Evolutionary conservation across 1,284 basidiomycete genomes (phyloP), one percentile per base, ranked within the genome.

Genomic region (Cryptococcus jaspeensis): DNA sequence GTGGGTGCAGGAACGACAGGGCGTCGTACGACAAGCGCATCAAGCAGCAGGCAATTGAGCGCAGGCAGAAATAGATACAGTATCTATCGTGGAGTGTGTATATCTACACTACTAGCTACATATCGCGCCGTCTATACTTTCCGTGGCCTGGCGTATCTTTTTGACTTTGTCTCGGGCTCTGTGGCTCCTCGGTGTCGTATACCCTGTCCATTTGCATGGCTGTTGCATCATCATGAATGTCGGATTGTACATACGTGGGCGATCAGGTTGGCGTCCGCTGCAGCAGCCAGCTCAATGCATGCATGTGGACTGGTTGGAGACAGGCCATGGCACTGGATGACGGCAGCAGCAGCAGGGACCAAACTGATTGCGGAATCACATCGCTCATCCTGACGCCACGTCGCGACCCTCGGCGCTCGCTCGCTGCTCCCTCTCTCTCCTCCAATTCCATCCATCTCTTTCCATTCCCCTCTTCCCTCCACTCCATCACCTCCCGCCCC

Each of bases 21-120:
- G 78, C 82, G 20, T 89, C 90, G 40, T 95, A 95, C 68, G 90
- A 94, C 87, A 90, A 77, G 72, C 82, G 85, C 70, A 84, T 95
- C 60, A 84, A 84, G 68, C 82, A 84, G 58, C 92, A 95, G 76
- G 92, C 92, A 3, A 81, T 87, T 64, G 90, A 94, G 63, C 89
- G 92, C 72, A 53, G 67, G 16, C 74, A 62, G 6, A 60, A 60
- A 43, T 66, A 66, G 53, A 49, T 6, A 20, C 7, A n/a, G 3
- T 15, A 15, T 12, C 9, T n/a, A 20, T 22, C 35, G 41, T 11
- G 18, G 18, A 18, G 16, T n/a, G 23, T 43, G 5, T n/a, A n/a
- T 5, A 43, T 20, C 1, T 43, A 20, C 18, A 20, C 18, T n/a
- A n/a, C 20, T 23, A 43, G 18, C 28, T 32, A 32, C 28, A 32